A percentile compares a stretch with the other conserved stretches of the same genome.
These are phyloP conservation scores for Calocybe gangraenosa DNA, from an alignment of 768 basidiomycete species.

Conservation along the genomic window DNA sequence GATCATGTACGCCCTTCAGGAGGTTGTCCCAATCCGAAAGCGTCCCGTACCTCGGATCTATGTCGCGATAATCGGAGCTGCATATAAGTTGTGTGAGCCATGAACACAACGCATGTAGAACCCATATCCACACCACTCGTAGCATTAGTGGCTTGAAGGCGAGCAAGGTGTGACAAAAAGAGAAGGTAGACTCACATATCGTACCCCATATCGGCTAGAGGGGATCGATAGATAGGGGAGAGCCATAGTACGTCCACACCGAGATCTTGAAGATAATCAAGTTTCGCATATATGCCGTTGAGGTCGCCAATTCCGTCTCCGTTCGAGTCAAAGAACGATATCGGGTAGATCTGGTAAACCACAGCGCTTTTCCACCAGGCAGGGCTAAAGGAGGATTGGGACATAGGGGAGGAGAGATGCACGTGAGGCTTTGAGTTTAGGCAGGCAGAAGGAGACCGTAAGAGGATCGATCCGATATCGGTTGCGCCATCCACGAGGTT, in stretches of 20 bases:
- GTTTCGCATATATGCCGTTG: constrained; percentile 55
- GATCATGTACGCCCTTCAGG: constrained; percentile 48
- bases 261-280: constrained; percentile 66
- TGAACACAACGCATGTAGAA: background rate
- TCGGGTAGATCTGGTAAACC: constrained; percentile 69
- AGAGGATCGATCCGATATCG: constrained; percentile 4
- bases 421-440: background rate
- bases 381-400: background rate
- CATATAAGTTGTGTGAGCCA: background rate
- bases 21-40: constrained; percentile 56
- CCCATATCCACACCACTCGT: background rate
- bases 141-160: background rate
- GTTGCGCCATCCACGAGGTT: no score
- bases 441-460: no score
- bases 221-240: constrained; percentile 65
- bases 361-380: constrained; percentile 57
- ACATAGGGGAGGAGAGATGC: no score
- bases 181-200: constrained; percentile 48
- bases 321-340: constrained; percentile 69
- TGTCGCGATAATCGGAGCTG: constrained; percentile 58
- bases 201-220: constrained; percentile 71
- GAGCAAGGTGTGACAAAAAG: no score
- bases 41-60: constrained; percentile 64
- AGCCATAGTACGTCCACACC: constrained; percentile 71
- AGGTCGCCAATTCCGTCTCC: constrained; percentile 71